These are phyloP conservation scores for Extremus antarcticus DNA, from an alignment of 495 filamentous ascomycete species.

Conservation along the genomic window DNA sequence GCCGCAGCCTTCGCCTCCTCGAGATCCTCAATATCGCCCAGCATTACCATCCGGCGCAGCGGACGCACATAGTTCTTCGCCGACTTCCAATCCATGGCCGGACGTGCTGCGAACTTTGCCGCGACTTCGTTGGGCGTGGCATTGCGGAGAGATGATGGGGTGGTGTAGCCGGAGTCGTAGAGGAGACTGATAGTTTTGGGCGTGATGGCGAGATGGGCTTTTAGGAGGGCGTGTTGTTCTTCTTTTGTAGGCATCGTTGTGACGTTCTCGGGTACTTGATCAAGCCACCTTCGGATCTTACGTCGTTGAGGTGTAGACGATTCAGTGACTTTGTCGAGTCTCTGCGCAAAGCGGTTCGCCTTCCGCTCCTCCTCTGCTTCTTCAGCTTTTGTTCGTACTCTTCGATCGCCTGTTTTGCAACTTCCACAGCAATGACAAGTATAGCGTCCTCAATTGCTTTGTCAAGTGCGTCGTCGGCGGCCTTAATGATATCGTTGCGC, in stretches of 20 bases:
- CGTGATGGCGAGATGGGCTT: neutral
- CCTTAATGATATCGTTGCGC: too few relatives aligned
- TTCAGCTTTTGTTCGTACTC: neutral
- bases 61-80: neutral
- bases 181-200: neutral
- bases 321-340: neutral
- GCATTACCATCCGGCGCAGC: neutral
- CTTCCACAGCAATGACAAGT: too few relatives aligned
- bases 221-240: neutral
- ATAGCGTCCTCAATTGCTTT: too few relatives aligned
- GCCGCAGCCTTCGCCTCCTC: neutral
- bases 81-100: neutral
- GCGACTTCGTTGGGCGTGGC: neutral
- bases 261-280: neutral
- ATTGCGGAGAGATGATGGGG: neutral
- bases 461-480: too few relatives aligned
- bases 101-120: neutral
- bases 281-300: neutral
- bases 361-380: neutral
- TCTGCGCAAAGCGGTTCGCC: neutral
- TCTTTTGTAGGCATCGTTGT: neutral
- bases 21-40: neutral
- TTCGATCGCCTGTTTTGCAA: too few relatives aligned
- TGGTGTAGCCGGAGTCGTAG: neutral
- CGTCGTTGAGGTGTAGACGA: too few relatives aligned